Conservation (phyloP, 1,139 yeast genomes). For the Komagataea norvegica region DNA sequence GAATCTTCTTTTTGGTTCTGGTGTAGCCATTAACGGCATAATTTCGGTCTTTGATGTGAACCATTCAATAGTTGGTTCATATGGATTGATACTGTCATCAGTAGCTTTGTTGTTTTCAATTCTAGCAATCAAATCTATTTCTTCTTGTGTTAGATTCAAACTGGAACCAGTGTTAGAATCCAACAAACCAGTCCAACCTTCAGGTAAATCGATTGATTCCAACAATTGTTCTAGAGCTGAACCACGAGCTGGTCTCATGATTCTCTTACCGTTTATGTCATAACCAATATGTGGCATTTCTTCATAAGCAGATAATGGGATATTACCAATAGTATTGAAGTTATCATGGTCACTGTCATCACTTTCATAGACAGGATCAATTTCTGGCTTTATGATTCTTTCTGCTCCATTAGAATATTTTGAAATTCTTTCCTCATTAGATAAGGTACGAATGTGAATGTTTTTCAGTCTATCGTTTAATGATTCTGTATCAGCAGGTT, state of each 20-base stretch:
- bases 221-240: conserved; percentile 86
- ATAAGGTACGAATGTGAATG: conserved; percentile 47
- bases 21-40: conserved; percentile 91
- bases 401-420: conserved; percentile 76
- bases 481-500: conserved; percentile 46
- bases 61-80: conserved; percentile 94
- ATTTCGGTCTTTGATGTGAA: conserved; percentile 78
- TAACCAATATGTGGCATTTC: conserved; percentile 97
- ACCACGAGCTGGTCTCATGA: conserved; percentile 98
- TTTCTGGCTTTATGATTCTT: conserved; percentile 78
- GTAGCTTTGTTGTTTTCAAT: conserved; percentile 83
- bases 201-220: conserved; percentile 89
- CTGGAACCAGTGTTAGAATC: conserved; percentile 90
- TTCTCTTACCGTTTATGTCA: conserved; percentile 93
- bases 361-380: conserved; percentile 86
- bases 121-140: conserved; percentile 80
- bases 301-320: conserved; percentile 90
- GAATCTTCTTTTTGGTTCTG: conserved; percentile 96
- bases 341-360: conserved; percentile 90
- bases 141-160: conserved; percentile 82
- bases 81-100: conserved; percentile 77
- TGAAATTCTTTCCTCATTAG: conserved; percentile 35
- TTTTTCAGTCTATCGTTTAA: conserved; percentile 54
- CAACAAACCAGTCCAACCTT: conserved; percentile 96
- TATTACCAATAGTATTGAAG: conserved; percentile 84